Evolutionary conservation across 192 early-diverging fungal genomes (phyloP), one percentile per base, ranked within the genome.

Genomic region (Jimgerdemannia lactiflua): DNA sequence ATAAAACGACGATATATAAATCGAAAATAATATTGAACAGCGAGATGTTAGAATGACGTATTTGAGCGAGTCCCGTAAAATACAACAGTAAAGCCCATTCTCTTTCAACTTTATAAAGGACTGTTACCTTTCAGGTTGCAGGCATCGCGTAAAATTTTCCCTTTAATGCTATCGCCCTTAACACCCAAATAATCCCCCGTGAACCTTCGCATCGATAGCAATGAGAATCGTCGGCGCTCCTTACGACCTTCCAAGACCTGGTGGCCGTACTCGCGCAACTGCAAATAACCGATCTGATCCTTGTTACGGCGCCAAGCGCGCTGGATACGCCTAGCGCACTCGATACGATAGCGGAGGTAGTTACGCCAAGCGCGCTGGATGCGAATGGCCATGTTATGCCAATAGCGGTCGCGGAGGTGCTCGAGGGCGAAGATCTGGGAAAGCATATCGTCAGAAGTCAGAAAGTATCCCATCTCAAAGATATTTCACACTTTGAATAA

Each of bases 191-290:
- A 98, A 78, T 99, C 98, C 42, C 98, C 98, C 54, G 89, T 77
- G 81, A 95, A 99, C 70, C 93, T 89, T 64, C 97, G 88, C 80
- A 93, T 92, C 63, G 89, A 90, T 42, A 91, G 80, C 66, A 99
- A 75, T 69, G 91, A 93, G 84, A 93, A 95, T 20, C 96, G 86
- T 73, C 96, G 92, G 68, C 98, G 87, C 76, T 99, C 97, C 82
- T 98, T 99, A 63, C 95, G 90, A 49, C 89, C 91, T 71, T 84
- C 92, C 79, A 99, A 88, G 44, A 99, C 89, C 65, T 96, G 91
- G 74, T 94, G 93, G 64, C 96, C 97, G 84, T 95, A 92, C 70
- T 99, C 96, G 74, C 97, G 91, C 85, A 97, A 86, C 75, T 95
- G 95, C 65, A 97, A 74, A 80, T 95, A 96, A 72, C 94, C 91